Evolutionary conservation across 768 basidiomycete species (phyloP).

Genomic region (Auriscalpium orientale): DNA sequence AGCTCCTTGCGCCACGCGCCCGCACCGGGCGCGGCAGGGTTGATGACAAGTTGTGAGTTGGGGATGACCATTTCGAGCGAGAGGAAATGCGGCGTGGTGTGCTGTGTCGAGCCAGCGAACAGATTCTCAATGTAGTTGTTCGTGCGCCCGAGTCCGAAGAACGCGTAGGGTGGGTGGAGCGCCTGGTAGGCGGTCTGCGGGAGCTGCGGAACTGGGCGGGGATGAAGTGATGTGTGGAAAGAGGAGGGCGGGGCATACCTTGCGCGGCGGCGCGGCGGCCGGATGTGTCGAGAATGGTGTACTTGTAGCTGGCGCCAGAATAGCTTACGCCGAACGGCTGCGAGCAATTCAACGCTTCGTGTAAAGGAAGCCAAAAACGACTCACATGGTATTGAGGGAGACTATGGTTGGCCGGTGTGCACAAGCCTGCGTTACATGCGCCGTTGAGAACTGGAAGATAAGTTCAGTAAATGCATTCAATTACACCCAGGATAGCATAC

Average conservation of each 20-base stretch:
- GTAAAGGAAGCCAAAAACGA: background rate
- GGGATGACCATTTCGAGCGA: slow-evolving; percentile 97
- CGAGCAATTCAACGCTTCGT: background rate
- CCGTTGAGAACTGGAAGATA: slow-evolving; percentile 72
- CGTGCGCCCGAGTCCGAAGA: slow-evolving; percentile 93
- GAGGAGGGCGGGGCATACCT: slow-evolving; percentile 35
- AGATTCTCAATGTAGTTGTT: slow-evolving; percentile 99
- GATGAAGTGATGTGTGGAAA: background rate
- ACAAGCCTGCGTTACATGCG: slow-evolving; percentile 81
- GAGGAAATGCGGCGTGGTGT: slow-evolving; percentile 65
- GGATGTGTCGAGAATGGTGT: slow-evolving; percentile 88
- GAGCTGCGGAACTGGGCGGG: slow-evolving; percentile 70
- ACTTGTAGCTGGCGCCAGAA: slow-evolving; percentile 93
- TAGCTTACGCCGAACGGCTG: slow-evolving; percentile 93
- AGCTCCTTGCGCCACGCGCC: slow-evolving; percentile 80
- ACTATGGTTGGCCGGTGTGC: slow-evolving; percentile 49
- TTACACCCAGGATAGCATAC: slow-evolving; percentile 35
- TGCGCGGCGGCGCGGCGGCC: slow-evolving; percentile 87
- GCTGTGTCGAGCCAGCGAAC: slow-evolving; percentile 87
- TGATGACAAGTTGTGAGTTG: slow-evolving; percentile 94
- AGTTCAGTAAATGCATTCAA: slow-evolving; percentile 3
- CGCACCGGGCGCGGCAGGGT: slow-evolving; percentile 54
- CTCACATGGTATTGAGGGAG: slow-evolving; percentile 65
- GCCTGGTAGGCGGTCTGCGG: slow-evolving; percentile 91
- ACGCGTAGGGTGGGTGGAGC: slow-evolving; percentile 85